Evolutionary conservation across 2,329 filamentous ascomycete genomes (phyloP), one percentile per base, ranked within the genome.

Genomic region (Epichloe hybrida): DNA sequence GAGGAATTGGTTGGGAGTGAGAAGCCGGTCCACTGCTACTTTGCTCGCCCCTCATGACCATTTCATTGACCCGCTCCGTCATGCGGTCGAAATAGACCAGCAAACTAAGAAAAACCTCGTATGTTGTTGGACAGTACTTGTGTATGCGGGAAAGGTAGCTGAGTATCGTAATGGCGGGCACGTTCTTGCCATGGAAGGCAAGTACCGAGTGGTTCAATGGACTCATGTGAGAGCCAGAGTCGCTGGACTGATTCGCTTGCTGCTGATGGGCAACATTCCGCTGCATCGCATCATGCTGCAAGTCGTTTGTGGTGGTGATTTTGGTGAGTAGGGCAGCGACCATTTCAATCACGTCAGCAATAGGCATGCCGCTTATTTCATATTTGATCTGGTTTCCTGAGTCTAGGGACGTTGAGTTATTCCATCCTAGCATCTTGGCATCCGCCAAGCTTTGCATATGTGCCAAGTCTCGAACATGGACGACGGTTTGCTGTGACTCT

Each of bases 1-100:
- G 55, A 36, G 51, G 55, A 42, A 20, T 48, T 43, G 47, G 54
- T 9, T 45, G 57, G 44, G 38, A 53, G 43, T 43, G 54, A 47
- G 53, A 21, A 21, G 20, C 20, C 20, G 20, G 20, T 21, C 20
- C 20, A 21, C 3, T 21, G 20, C 20, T 21, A 21, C 3, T 21
- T 3, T 21, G 20, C 20, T 21, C 20, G 20, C 20, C 80, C 63
- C 84, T 80, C 65, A 85, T 76, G 6, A 88, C 84, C 52, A 84
- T 76, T 43, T 85, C 83, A 64, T 97, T 97, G 53, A 97, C 89
- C 52, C 88, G 80, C 66, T 97, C 93, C 42, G 91, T 96, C 93
- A 98, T 98, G 55, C 93, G 86, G 66, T 98, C 93, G 68, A 98
- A 98, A 68, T 97, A 98, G 35, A 98, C 90, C 50, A 98, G 71